Percentiles rank a stretch among this genome's conserved stretches.
Evolutionary conservation across 108 stramenopile species (phyloP).

Genomic region (Cyclostephanos invisitatus): DNA sequence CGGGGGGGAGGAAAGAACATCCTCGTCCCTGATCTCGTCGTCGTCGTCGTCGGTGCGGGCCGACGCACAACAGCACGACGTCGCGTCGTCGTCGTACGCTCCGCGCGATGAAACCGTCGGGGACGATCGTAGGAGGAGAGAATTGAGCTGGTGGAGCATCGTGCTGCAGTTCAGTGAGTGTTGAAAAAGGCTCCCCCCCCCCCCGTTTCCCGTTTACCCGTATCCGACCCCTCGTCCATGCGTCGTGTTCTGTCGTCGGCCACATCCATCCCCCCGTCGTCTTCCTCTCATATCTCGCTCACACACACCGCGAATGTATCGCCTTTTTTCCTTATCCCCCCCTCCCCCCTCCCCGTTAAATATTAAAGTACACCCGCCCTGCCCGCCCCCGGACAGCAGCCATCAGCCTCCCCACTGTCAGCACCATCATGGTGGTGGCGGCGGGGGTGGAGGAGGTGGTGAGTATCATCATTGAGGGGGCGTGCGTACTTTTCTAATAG

Average conservation of each 20-base stretch:
- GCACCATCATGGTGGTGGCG: not conserved
- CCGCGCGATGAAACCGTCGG: not conserved
- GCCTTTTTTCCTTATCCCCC: not conserved
- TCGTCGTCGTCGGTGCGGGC: conserved; percentile 1
- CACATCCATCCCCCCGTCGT: not conserved
- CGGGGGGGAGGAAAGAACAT: not conserved
- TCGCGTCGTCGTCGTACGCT: not conserved
- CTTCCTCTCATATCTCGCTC: too few relatives aligned
- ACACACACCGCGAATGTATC: not conserved
- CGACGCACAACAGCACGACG: not conserved
- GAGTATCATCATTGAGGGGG: not conserved
- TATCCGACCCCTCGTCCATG: too few relatives aligned
- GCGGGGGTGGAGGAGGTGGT: conserved; percentile 11
- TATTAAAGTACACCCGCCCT: conserved; percentile 30
- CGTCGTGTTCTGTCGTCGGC: not conserved
- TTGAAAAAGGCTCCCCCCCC: too few relatives aligned
- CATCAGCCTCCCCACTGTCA: conserved; percentile 33
- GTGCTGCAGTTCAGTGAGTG: conserved; percentile 35
- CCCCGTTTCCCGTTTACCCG: too few relatives aligned
- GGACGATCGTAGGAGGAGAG: conserved; percentile 16
- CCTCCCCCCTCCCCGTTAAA: not conserved
- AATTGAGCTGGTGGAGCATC: conserved; percentile 50
- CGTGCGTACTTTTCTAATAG: not conserved
- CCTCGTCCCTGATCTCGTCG: not conserved
- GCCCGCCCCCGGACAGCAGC: conserved; percentile 11